Percentiles rank a stretch among this genome's conserved stretches.
Evolutionary conservation across 2,329 filamentous ascomycete species (phyloP).

Genomic region (Epichloe glyceriae): DNA sequence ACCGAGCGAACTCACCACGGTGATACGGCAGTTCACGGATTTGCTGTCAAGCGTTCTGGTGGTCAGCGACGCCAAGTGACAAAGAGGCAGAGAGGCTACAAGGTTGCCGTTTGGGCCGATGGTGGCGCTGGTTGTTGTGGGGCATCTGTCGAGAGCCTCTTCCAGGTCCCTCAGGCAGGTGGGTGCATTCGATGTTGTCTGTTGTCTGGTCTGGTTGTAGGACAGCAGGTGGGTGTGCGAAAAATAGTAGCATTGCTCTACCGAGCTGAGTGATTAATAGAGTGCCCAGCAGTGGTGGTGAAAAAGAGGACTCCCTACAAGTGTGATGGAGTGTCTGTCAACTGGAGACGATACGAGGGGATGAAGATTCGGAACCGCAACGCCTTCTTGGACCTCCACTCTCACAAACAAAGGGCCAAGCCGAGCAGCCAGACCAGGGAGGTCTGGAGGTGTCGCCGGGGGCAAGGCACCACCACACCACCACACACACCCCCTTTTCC

Average conservation of each 20-base stretch:
- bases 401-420: background rate
- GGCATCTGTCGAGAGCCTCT: background rate
- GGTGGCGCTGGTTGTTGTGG: conserved; percentile 2
- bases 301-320: too few relatives aligned
- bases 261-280: too few relatives aligned
- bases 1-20: background rate
- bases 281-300: too few relatives aligned
- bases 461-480: background rate
- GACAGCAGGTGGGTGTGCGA: too few relatives aligned
- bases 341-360: background rate
- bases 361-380: background rate
- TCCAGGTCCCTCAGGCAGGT: background rate
- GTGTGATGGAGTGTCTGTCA: too few relatives aligned
- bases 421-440: background rate
- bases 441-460: background rate
- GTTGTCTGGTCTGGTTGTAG: too few relatives aligned
- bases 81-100: background rate
- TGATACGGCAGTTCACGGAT: background rate
- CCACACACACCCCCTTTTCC: conserved; percentile 1
- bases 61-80: background rate
- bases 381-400: background rate
- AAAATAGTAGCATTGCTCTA: too few relatives aligned
- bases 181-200: too few relatives aligned
- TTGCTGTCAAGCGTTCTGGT: background rate
- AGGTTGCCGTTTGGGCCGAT: conserved; percentile 3